Evolutionary conservation across 2,329 filamentous ascomycete species (phyloP), one percentile per base, ranked within the genome.

Genomic region (Cryphonectria nitschkei): DNA sequence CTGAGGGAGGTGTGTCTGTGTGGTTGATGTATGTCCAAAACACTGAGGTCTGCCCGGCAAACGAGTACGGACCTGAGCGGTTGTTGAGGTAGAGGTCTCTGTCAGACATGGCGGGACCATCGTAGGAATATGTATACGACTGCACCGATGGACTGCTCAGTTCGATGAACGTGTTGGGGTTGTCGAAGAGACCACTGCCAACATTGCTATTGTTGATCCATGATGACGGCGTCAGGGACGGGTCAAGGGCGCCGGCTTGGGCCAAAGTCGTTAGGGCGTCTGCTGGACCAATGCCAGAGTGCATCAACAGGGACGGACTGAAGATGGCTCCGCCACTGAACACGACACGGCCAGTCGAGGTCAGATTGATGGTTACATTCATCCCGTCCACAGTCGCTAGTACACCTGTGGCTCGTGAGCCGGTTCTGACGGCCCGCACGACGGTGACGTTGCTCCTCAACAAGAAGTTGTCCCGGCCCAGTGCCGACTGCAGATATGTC

Each of bases 401-500:
- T 19, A 93, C 85, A 69, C 91, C 91, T 1, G 89, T 91, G 69
- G 90, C 84, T 70, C 86, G 85, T 62, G 88, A 86, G 2, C 88
- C 89, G 19, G 82, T 84, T 16, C 92, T 88, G 26, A 92, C 80
- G 19, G 93, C 85, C 41, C 90, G 86, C 73, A 86, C 85, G 26
- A 92, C 90, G 60, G 87, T 85, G 3, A 90, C 91, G 77, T 90
- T 89, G 34, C 87, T 87, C 83, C 88, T 88, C 54, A 94, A 82
- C 67, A 87, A 84, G 80, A 94, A 93, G 81, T 93, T 92, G 50
- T 82, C 79, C 70, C 88, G 84, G 54, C 82, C 81, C 65, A 84
- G 83, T 1, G 90, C 90, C n/a, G 85, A 83, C 11, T 90, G 88
- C 0, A 94, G 86, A 76, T 94, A 94, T 0, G 92, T 92, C 9